These are phyloP conservation scores for Periconia sp. DNA, from an alignment of 2,329 filamentous ascomycete species.

Conservation along the genomic window DNA sequence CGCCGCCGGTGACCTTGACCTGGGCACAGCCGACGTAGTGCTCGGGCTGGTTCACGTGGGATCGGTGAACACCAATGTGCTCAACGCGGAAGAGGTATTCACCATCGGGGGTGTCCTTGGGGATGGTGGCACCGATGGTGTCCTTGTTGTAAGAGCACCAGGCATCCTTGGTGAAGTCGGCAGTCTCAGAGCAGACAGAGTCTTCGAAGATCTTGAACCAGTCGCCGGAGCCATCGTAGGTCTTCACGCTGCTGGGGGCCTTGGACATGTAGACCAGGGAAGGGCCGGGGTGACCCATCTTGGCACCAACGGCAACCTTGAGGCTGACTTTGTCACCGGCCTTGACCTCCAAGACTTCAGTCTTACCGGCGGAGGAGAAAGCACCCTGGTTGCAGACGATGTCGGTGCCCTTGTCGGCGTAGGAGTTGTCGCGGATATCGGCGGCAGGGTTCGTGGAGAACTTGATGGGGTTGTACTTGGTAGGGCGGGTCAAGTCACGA, in stretches of 20 bases:
- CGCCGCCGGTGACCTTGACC: slow-evolving; percentile 45
- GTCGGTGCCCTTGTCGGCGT: background rate
- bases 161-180: background rate
- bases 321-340: slow-evolving; percentile 46
- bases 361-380: slow-evolving; percentile 17
- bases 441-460: slow-evolving; percentile 23
- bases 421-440: slow-evolving; percentile 26
- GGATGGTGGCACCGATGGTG: slow-evolving; percentile 45
- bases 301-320: slow-evolving; percentile 48
- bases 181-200: slow-evolving; percentile 4
- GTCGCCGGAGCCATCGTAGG: slow-evolving; percentile 16
- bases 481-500: slow-evolving; percentile 10
- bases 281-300: slow-evolving; percentile 12
- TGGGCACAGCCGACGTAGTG: slow-evolving; percentile 53
- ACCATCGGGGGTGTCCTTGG: slow-evolving; percentile 43
- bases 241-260: slow-evolving; percentile 11
- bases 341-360: slow-evolving; percentile 21
- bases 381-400: slow-evolving; percentile 2
- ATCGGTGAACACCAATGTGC: slow-evolving; percentile 49
- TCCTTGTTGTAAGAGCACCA: slow-evolving; percentile 11
- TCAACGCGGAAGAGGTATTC: slow-evolving; percentile 51
- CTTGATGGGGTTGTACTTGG: slow-evolving; percentile 23
- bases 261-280: slow-evolving; percentile 22
- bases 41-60: slow-evolving; percentile 36
- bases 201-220: slow-evolving; percentile 21